These are phyloP conservation scores for Verticillium nubilum DNA, from an alignment of 2,329 filamentous ascomycete species.

Conservation along the genomic window DNA sequence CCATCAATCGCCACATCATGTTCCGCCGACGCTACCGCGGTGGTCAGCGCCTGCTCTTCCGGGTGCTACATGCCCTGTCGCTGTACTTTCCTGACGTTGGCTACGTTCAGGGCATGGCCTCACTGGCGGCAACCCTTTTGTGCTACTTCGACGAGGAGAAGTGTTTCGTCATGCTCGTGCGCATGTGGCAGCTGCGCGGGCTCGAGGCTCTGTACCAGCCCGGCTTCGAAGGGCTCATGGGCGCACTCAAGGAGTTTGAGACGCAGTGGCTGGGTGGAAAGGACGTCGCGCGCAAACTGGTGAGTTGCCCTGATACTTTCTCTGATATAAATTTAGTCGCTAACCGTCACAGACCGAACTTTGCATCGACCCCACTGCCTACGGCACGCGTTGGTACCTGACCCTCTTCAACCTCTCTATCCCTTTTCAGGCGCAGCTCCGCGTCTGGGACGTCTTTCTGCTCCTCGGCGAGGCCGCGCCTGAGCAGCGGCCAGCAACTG, in stretches of 20 bases:
- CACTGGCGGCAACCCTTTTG: constrained; percentile 82
- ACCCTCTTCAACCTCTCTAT: constrained; percentile 97
- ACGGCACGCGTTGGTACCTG: constrained; percentile 94
- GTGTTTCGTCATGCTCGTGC: constrained; percentile 93
- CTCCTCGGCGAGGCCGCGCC: constrained; percentile 74
- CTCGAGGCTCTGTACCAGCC: constrained; percentile 77
- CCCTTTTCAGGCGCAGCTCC: constrained; percentile 87
- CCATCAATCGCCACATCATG: constrained; percentile 95
- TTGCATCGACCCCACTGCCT: constrained; percentile 80
- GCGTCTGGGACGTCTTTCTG: constrained; percentile 98
- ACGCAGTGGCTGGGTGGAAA: constrained; percentile 72
- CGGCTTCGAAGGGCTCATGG: constrained; percentile 83
- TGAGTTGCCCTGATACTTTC: constrained; percentile 38
- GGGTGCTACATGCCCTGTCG: constrained; percentile 85
- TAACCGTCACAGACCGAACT: constrained; percentile 56
- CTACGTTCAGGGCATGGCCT: constrained; percentile 98
- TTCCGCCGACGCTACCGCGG: constrained; percentile 88
- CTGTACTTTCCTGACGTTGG: constrained; percentile 87
- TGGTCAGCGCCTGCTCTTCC: constrained; percentile 85
- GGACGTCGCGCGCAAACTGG: constrained; percentile 75
- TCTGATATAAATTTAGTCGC: neutral
- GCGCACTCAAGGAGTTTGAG: constrained; percentile 80
- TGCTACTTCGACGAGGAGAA: constrained; percentile 97
- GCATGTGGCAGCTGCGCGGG: constrained; percentile 85
- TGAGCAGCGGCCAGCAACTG: constrained; percentile 12